These are phyloP conservation scores for Deuterostichococcus epilithicus DNA, from an alignment of 139 green algal genomes.

Conservation along the genomic window DNA sequence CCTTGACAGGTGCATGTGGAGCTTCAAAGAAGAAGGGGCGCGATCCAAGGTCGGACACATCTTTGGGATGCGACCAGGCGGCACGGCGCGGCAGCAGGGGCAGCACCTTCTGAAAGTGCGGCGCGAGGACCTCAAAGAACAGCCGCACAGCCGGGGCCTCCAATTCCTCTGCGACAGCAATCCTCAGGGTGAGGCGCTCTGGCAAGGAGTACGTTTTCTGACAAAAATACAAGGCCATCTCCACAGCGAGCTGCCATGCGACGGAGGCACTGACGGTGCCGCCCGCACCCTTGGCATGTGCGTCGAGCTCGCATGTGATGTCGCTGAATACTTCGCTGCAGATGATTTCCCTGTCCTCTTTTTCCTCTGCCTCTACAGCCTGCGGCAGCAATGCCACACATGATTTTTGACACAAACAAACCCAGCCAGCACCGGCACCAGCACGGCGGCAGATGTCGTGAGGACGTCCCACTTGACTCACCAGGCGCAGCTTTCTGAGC, in stretches of 20 bases:
- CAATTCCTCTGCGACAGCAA: constrained; percentile 11
- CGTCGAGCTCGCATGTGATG: constrained; percentile 67
- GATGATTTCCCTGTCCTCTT: constrained; percentile 76
- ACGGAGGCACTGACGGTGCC: not conserved
- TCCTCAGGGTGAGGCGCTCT: too few relatives aligned
- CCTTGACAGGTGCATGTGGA: too few relatives aligned
- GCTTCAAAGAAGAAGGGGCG: too few relatives aligned
- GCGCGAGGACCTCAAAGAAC: constrained; percentile 69
- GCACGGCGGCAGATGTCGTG: not conserved
- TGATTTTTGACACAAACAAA: not conserved
- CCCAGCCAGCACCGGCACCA: not conserved
- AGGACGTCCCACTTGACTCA: constrained; percentile 1
- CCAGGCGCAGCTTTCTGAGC: constrained; percentile 58
- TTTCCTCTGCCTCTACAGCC: constrained; percentile 53
- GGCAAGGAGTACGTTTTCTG: too few relatives aligned
- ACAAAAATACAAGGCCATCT: too few relatives aligned
- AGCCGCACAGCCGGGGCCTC: constrained; percentile 5
- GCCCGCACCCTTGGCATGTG: constrained; percentile 37
- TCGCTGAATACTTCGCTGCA: constrained; percentile 77
- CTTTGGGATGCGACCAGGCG: too few relatives aligned
- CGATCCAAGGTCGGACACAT: too few relatives aligned
- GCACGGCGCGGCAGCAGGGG: too few relatives aligned
- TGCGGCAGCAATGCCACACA: constrained; percentile 8
- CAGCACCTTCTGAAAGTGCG: constrained; percentile 53
- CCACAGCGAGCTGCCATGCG: too few relatives aligned